These are phyloP conservation scores for Beauveria asiatica DNA, from an alignment of 2,329 filamentous ascomycete species.

Conservation along the genomic window DNA sequence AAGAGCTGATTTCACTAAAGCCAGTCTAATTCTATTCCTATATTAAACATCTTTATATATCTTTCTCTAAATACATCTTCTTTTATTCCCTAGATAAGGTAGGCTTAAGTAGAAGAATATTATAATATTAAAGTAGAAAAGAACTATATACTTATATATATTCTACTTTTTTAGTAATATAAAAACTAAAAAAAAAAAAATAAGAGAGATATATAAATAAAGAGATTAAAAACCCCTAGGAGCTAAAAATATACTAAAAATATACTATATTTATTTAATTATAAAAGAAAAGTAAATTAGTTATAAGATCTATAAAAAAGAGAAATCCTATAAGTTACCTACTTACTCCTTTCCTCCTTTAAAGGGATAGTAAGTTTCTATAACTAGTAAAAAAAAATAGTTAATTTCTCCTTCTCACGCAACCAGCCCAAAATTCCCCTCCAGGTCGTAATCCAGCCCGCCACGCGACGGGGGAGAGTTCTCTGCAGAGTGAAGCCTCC, in stretches of 20 bases:
- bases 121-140: rapidly evolving
- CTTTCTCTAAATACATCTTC: rapidly evolving
- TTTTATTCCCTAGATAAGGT: too few relatives aligned
- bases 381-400: conserved; percentile 23
- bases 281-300: too few relatives aligned
- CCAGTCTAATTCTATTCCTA: not conserved
- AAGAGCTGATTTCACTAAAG: not conserved
- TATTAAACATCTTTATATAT: too few relatives aligned
- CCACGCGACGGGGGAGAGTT: conserved; percentile 61
- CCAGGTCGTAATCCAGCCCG: conserved; percentile 59
- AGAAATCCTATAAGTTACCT: too few relatives aligned
- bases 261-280: too few relatives aligned
- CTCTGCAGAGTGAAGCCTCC: conserved; percentile 67
- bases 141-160: rapidly evolving
- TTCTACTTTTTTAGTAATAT: too few relatives aligned
- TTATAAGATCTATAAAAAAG: too few relatives aligned
- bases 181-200: not conserved
- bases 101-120: too few relatives aligned
- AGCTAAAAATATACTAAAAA: too few relatives aligned
- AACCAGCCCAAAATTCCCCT: conserved; percentile 47
- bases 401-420: conserved; percentile 48
- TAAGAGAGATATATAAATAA: not conserved
- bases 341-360: too few relatives aligned
- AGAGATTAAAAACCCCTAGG: not conserved
- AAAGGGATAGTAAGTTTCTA: too few relatives aligned